phyloP scores from a whole-genome alignment of 352 stramenopile species.

The Sclerospora graminicola region DNA sequence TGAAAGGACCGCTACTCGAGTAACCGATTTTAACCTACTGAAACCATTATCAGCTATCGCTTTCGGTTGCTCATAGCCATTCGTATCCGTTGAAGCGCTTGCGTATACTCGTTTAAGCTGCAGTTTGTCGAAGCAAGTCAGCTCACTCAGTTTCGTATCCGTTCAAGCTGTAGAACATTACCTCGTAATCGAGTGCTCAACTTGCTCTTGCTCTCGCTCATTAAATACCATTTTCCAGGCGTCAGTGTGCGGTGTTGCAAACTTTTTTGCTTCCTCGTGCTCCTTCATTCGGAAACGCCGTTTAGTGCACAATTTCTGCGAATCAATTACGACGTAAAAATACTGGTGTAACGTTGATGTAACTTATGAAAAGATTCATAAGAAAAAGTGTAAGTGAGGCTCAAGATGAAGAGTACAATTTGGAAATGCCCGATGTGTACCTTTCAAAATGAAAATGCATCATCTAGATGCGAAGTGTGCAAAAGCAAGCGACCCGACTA shows the following conservation, averaged over 20 bases:
- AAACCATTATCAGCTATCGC: slow-evolving; percentile 1
- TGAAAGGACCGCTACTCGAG: neutral
- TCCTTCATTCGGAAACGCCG: slow-evolving; percentile 1
- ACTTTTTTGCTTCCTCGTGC: slow-evolving; percentile 5
- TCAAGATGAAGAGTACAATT: neutral
- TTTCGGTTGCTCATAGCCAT: slow-evolving; percentile 8
- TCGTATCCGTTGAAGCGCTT: slow-evolving; percentile 17
- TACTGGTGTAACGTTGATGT: slow-evolving; percentile 1
- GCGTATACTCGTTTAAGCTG: slow-evolving; percentile 16
- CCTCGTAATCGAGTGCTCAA: slow-evolving; percentile 17
- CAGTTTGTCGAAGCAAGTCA: neutral
- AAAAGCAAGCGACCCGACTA: slow-evolving; percentile 15
- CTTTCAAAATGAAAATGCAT: slow-evolving; percentile 27
- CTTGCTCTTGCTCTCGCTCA: slow-evolving; percentile 8
- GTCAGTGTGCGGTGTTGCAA: neutral
- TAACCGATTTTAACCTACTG: neutral
- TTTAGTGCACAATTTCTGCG: no score
- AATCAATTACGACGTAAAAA: no score
- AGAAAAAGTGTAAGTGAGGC: neutral
- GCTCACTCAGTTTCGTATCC: neutral
- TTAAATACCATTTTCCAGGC: slow-evolving; percentile 16
- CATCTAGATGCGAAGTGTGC: slow-evolving; percentile 31
- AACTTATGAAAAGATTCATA: neutral
- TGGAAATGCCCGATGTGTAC: slow-evolving; percentile 44
- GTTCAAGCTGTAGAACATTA: neutral